phyloP scores from a whole-genome alignment of 75 land plant genomes.

The Picea sitchensis region DNA sequence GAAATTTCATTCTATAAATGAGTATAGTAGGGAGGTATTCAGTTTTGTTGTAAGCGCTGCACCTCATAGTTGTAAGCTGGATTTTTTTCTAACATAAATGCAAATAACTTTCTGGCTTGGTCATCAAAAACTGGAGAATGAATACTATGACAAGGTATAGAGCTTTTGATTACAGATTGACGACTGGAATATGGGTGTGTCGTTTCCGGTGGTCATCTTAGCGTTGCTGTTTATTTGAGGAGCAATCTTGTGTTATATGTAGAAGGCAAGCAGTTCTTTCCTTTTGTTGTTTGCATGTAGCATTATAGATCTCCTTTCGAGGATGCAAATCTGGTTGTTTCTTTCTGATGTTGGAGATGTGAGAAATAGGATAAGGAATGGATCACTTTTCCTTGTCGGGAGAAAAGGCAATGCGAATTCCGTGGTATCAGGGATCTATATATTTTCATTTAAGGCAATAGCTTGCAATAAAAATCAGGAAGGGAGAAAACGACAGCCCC shows the following conservation, averaged over 20 bases:
- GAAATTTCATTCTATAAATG: slow-evolving; percentile 1
- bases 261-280: background rate
- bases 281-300: background rate
- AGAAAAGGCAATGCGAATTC: background rate
- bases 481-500: no score
- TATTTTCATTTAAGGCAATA: no score
- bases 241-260: background rate
- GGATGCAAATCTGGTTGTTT: background rate
- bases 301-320: no score
- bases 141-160: background rate
- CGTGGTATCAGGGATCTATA: background rate
- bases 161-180: background rate
- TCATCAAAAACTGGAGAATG: background rate
- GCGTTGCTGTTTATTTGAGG: background rate
- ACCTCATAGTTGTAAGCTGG: background rate
- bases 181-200: background rate
- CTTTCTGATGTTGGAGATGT: background rate
- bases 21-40: slow-evolving; percentile 5
- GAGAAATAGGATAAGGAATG: background rate
- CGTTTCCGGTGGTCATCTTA: background rate
- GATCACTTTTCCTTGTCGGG: background rate
- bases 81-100: background rate
- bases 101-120: slow-evolving; percentile 3
- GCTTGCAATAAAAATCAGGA: no score
- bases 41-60: background rate